Evolutionary conservation across 257 asterid genomes (phyloP).

Genomic region (Oldenlandia corymbosa): DNA sequence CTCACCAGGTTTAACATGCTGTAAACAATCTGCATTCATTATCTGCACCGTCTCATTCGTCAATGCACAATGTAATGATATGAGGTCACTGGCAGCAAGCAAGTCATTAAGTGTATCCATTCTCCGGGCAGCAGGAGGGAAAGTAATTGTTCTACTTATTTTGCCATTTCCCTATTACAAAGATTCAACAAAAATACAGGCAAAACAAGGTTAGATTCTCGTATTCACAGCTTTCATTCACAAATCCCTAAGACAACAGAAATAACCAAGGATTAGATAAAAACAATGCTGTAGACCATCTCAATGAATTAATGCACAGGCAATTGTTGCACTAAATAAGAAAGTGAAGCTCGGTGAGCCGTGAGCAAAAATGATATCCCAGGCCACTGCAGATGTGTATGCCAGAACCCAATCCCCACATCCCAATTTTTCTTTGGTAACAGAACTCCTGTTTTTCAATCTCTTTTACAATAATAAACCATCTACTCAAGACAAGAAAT

Average conservation of each 20-base stretch:
- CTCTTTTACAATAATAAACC: too few relatives aligned
- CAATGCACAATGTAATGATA: slow-evolving; percentile 89
- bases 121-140: slow-evolving; percentile 94
- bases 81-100: slow-evolving; percentile 96
- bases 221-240: not conserved
- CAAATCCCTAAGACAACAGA: too few relatives aligned
- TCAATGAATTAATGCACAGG: too few relatives aligned
- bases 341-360: not conserved
- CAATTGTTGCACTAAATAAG: not conserved
- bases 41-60: slow-evolving; percentile 85
- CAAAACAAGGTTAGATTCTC: not conserved
- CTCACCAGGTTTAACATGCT: slow-evolving; percentile 88
- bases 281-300: too few relatives aligned
- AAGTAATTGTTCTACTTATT: slow-evolving; percentile 50
- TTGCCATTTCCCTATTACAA: slow-evolving; percentile 56
- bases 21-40: slow-evolving; percentile 83
- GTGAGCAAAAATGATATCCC: too few relatives aligned
- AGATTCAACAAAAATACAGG: not conserved
- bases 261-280: not conserved
- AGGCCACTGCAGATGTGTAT: not conserved
- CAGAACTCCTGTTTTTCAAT: too few relatives aligned
- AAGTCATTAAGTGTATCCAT: slow-evolving; percentile 98
- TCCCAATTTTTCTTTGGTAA: too few relatives aligned
- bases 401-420: not conserved
- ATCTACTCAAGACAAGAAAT: not conserved